These are phyloP conservation scores for Leucoagaricus sp. DNA, from an alignment of 1,284 basidiomycete genomes.

Conservation along the genomic window DNA sequence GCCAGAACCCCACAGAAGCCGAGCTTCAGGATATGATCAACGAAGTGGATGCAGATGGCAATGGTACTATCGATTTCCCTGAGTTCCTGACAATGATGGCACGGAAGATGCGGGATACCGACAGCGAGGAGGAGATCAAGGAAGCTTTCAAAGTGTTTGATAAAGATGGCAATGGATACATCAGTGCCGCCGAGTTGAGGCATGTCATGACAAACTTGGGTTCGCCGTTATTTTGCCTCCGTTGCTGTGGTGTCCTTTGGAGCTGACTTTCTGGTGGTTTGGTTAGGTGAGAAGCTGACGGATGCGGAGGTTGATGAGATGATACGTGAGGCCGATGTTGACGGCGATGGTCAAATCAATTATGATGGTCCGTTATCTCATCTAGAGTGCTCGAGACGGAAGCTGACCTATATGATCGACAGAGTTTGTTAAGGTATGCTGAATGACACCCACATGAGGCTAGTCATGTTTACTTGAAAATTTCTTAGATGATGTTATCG, in stretches of 20 bases:
- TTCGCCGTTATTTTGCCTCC: conserved; percentile 39
- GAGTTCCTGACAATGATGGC: conserved; percentile 98
- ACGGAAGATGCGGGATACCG: conserved; percentile 87
- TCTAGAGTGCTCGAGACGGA: background rate
- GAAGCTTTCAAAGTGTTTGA: conserved; percentile 87
- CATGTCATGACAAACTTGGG: conserved; percentile 94
- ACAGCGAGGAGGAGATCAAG: conserved; percentile 77
- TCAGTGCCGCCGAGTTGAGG: conserved; percentile 81
- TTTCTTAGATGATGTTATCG: conserved; percentile 40
- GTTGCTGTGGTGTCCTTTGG: background rate
- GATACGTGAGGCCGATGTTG: conserved; percentile 97
- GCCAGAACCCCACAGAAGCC: conserved; percentile 95
- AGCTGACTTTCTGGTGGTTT: conserved; percentile 8
- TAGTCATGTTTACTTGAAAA: conserved; percentile 2
- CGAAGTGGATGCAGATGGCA: conserved; percentile 80
- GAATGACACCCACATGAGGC: background rate
- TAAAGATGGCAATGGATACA: conserved; percentile 82
- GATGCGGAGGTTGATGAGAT: conserved; percentile 97
- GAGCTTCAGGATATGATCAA: conserved; percentile 98
- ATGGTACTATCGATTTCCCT: conserved; percentile 95
- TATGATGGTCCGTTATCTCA: conserved; percentile 68
- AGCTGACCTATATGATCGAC: background rate
- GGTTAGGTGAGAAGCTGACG: conserved; percentile 84
- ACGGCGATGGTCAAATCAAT: conserved; percentile 92
- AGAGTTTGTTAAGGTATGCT: conserved; percentile 72